Evolutionary conservation across 2,329 filamentous ascomycete genomes (phyloP).

Genomic region (Colletotrichum karsti): DNA sequence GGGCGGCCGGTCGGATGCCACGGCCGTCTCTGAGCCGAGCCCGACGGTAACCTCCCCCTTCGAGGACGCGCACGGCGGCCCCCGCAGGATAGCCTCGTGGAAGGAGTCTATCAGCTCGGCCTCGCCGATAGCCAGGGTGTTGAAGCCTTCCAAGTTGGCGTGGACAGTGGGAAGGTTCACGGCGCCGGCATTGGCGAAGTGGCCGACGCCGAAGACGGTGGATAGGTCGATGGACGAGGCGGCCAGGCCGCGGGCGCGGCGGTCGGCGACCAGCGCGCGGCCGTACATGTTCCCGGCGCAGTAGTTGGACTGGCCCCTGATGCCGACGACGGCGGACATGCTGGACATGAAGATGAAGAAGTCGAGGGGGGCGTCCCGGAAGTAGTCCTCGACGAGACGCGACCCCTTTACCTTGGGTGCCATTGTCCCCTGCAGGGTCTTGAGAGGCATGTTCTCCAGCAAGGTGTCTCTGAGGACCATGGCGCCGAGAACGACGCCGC

Average conservation of each 20-base stretch:
- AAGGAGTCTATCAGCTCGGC: neutral
- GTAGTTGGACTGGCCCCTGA: conserved; percentile 53
- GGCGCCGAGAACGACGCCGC: conserved; percentile 51
- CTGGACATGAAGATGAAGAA: conserved; percentile 48
- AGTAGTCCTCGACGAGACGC: conserved; percentile 38
- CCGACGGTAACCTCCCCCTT: conserved; percentile 3
- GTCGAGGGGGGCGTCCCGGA: conserved; percentile 37
- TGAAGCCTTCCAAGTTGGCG: neutral
- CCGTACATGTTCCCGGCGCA: conserved; percentile 53
- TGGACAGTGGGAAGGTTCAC: neutral
- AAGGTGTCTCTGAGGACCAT: conserved; percentile 50
- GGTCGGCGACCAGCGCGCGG: conserved; percentile 40
- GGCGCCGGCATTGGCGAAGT: conserved; percentile 35
- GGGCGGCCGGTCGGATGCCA: neutral
- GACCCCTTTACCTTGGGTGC: conserved; percentile 45
- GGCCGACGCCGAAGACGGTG: conserved; percentile 49
- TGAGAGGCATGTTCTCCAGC: conserved; percentile 38
- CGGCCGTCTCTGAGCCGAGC: neutral
- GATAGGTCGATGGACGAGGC: conserved; percentile 48
- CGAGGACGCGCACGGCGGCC: neutral
- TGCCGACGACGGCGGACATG: conserved; percentile 36
- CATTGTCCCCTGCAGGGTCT: conserved; percentile 40
- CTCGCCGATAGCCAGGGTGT: neutral
- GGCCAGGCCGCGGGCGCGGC: conserved; percentile 44
- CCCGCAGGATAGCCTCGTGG: conserved; percentile 6